Evolutionary conservation across 768 basidiomycete genomes (phyloP).

Genomic region (Psilocybe sp.): DNA sequence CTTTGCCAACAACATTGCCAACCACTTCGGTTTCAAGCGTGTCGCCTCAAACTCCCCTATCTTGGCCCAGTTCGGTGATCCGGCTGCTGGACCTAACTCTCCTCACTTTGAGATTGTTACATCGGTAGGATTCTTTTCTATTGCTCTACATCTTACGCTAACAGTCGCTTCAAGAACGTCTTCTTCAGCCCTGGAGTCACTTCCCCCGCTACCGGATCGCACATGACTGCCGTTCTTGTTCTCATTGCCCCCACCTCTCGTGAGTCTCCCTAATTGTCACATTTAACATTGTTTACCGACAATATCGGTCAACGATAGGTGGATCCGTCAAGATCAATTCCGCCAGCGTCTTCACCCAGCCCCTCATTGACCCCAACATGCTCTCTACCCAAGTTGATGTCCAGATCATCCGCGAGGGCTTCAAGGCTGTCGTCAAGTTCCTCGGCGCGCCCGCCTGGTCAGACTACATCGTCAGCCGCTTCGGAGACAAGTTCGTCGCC

Average conservation of each 20-base stretch:
- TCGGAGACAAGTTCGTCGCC: conserved; percentile 6
- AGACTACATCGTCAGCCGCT: conserved; percentile 20
- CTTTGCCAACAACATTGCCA: conserved; percentile 28
- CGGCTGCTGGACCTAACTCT: conserved; percentile 14
- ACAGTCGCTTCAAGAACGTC: conserved; percentile 8
- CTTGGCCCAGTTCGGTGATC: conserved; percentile 14
- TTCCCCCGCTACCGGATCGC: conserved; percentile 26
- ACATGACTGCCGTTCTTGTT: conserved; percentile 22
- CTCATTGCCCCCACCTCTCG: conserved; percentile 34
- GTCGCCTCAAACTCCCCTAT: conserved; percentile 26
- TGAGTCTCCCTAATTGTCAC: conserved; percentile 12
- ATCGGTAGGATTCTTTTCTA: conserved; percentile 21
- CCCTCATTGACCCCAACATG: conserved; percentile 46
- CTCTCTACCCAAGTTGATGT: conserved; percentile 27
- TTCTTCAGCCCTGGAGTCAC: conserved; percentile 11
- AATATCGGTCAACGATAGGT: conserved; percentile 17
- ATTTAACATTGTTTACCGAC: background rate
- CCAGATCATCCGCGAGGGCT: conserved; percentile 18
- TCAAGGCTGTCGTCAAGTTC: conserved; percentile 17
- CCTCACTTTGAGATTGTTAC: conserved; percentile 26
- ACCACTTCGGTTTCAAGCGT: conserved; percentile 27
- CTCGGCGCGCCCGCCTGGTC: conserved; percentile 20
- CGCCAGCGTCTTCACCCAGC: conserved; percentile 42
- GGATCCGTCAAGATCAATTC: conserved; percentile 37
- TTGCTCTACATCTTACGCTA: background rate